phyloP scores from a whole-genome alignment of 1,284 basidiomycete genomes.

The Fomitopsis pinicola region DNA sequence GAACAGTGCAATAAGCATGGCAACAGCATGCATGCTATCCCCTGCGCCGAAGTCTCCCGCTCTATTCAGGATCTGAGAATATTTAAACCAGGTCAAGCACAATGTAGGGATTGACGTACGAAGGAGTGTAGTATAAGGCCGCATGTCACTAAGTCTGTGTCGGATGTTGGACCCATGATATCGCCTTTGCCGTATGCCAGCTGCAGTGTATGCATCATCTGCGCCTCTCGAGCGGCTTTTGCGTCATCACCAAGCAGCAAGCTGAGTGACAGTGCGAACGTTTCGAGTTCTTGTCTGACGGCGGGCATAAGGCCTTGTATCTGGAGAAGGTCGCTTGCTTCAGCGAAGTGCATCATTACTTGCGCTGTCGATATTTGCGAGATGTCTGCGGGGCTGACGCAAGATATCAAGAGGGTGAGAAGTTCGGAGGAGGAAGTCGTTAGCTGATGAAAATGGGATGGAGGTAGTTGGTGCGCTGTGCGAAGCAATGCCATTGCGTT shows the following conservation, averaged over 20 bases:
- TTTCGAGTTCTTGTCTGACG: slow-evolving; percentile 54
- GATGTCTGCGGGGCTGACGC: slow-evolving; percentile 43
- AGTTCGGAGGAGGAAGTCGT: slow-evolving; percentile 57
- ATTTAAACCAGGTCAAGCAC: background rate
- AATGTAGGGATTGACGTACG: slow-evolving; percentile 33
- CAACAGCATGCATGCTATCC: slow-evolving; percentile 47
- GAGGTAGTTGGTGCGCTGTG: slow-evolving; percentile 51
- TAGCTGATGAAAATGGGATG: slow-evolving; percentile 59
- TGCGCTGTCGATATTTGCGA: slow-evolving; percentile 56
- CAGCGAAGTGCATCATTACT: slow-evolving; percentile 48
- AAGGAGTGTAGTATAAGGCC: slow-evolving; percentile 55
- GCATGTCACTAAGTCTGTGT: slow-evolving; percentile 60
- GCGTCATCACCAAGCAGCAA: slow-evolving; percentile 61
- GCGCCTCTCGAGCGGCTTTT: slow-evolving; percentile 60
- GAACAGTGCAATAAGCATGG: slow-evolving; percentile 52
- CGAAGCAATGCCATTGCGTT: slow-evolving; percentile 57
- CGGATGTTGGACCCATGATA: slow-evolving; percentile 49
- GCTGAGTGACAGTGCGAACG: slow-evolving; percentile 53
- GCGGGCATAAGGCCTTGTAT: slow-evolving; percentile 43
- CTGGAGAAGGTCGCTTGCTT: slow-evolving; percentile 53
- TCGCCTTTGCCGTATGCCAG: slow-evolving; percentile 54
- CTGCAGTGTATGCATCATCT: slow-evolving; percentile 62
- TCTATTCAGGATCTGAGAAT: slow-evolving; percentile 48
- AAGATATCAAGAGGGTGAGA: slow-evolving; percentile 53
- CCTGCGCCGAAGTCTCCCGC: slow-evolving; percentile 62